These are phyloP conservation scores for Zymoseptoria crescenta DNA, from an alignment of 2,329 filamentous ascomycete genomes.

Conservation along the genomic window DNA sequence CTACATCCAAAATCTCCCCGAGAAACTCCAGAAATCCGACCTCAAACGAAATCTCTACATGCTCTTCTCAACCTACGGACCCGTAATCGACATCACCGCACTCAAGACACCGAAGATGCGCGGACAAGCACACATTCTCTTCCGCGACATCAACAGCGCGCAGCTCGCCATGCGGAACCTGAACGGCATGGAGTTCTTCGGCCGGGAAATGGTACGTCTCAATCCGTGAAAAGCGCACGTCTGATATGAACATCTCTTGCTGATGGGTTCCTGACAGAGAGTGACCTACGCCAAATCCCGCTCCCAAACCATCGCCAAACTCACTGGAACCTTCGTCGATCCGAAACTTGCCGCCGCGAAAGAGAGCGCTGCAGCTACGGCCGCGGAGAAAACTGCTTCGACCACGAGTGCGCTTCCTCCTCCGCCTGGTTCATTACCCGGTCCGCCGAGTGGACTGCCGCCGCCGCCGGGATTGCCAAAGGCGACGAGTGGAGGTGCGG, in stretches of 20 bases:
- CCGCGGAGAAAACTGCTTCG: slow-evolving; percentile 9
- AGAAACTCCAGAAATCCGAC: slow-evolving; percentile 85
- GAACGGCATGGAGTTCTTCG: slow-evolving; percentile 79
- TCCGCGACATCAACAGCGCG: slow-evolving; percentile 80
- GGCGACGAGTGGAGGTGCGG: slow-evolving; percentile 27
- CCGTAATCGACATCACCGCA: slow-evolving; percentile 84
- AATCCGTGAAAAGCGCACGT: background rate
- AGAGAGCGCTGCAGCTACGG: slow-evolving; percentile 14
- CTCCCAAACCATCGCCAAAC: slow-evolving; percentile 79
- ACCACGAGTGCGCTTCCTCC: slow-evolving; percentile 9
- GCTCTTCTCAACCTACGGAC: slow-evolving; percentile 87
- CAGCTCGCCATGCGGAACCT: slow-evolving; percentile 88
- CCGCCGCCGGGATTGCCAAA: slow-evolving; percentile 22
- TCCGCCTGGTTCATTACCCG: slow-evolving; percentile 23
- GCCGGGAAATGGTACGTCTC: slow-evolving; percentile 66
- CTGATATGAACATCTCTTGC: background rate
- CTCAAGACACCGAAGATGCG: slow-evolving; percentile 88
- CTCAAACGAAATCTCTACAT: slow-evolving; percentile 82
- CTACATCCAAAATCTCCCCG: slow-evolving; percentile 81
- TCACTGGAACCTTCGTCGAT: slow-evolving; percentile 81
- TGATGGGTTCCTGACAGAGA: slow-evolving; percentile 49
- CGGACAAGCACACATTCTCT: slow-evolving; percentile 89
- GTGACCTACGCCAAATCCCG: slow-evolving; percentile 86
- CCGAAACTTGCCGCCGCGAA: slow-evolving; percentile 37
- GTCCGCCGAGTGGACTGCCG: slow-evolving; percentile 17